Percentiles rank a stretch among this genome's conserved stretches.
These are phyloP conservation scores for Plasmodium blacklocki DNA, from an alignment of 169 alveolate species.

Conservation along the genomic window DNA sequence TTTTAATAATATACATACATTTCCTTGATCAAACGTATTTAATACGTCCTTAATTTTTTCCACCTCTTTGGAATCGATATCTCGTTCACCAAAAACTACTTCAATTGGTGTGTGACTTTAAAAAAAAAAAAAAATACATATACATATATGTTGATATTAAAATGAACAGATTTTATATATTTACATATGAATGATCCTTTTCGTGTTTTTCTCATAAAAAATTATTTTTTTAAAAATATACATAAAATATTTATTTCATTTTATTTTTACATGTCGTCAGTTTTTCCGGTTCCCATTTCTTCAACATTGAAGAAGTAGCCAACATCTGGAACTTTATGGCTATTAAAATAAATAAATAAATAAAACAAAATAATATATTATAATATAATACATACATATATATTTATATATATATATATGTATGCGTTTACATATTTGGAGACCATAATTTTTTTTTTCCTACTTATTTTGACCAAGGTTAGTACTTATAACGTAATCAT, in stretches of 20 bases:
- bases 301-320: conserved; percentile 61
- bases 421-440: too few relatives aligned
- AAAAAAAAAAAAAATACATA: not conserved
- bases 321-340: conserved; percentile 54
- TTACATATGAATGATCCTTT: conserved; percentile 2
- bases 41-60: conserved; percentile 73
- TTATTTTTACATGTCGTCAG: conserved; percentile 63
- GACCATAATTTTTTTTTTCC: not conserved
- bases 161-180: not conserved
- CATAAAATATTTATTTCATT: not conserved
- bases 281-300: conserved; percentile 77
- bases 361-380: conserved; percentile 1
- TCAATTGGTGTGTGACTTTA: conserved; percentile 78
- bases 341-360: conserved; percentile 14
- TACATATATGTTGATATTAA: not conserved
- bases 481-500: conserved; percentile 77
- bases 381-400: not conserved
- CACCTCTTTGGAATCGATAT: conserved; percentile 76
- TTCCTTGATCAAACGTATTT: conserved; percentile 78
- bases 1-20: conserved; percentile 15
- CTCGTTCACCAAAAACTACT: conserved; percentile 77
- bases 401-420: not conserved
- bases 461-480: conserved; percentile 74
- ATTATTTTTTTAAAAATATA: not conserved
- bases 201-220: not conserved